Base-by-base conservation (phyloP, 2,329 filamentous ascomycete species). In the Monilinia fructicola region DNA sequence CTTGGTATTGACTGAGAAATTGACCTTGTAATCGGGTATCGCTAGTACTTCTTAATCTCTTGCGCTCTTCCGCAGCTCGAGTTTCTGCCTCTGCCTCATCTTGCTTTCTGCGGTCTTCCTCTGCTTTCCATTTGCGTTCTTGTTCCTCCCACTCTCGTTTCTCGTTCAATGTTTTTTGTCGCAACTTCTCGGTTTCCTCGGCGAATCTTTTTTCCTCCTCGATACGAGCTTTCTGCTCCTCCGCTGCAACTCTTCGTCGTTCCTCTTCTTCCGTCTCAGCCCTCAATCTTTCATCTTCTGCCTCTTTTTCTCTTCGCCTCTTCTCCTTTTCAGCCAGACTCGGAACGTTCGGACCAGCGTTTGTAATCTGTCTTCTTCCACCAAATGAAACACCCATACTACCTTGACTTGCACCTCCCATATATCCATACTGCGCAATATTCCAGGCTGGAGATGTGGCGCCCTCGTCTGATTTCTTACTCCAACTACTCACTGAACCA, bases 371-470 rank as follows among this genome's bases (percentile, higher is more conserved):
- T 68, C 95, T 87, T 73, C 93, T 87, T 23, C 89, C 92, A 66
- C 95, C 95, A 78, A 98, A 98, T 14, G 91, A 87, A 72, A 99
- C 92, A 23, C 95, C 95, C 69, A 97, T 87, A 73, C 96, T 98
- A 3, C 92, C 94, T 77, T 99, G 95, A 74, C 92, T 97, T 35
- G 95, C 95, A 59, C 95, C 95, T 67, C 95, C 95, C 90, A 98
- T 95, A 78, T 97, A 99, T 10, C 95, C 93, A 76, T 99, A 99
- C 77, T 99, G 95, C 67, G 93, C 90, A 73, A 98, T 98, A 76
- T 98, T 99, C 95, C 95, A 99, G 1, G 95, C 95, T 0, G 95
- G 95, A 35, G 89, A 84, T 1, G 93, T 97, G 54, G 84, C 84
- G 21, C 86, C 86, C 77, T 97, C 91, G 72, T 97, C 92, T 65